Evolutionary conservation across 2,329 filamentous ascomycete species (phyloP), one percentile per base, ranked within the genome.

Genomic region (Cytospora chrysosperma): DNA sequence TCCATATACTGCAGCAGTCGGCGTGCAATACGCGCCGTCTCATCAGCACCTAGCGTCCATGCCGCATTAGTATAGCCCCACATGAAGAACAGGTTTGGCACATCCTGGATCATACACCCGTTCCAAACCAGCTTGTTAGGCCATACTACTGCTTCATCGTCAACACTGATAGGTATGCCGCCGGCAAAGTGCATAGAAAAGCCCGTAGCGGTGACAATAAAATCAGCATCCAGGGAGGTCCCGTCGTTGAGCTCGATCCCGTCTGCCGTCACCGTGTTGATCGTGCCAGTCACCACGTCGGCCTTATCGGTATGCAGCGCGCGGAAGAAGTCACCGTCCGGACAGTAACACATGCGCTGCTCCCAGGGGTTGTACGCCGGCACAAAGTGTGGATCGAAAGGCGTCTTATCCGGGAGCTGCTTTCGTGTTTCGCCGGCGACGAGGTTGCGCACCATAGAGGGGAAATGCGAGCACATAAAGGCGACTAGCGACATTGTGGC

Each of bases 191-290:
- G 72, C 51, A 89, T 72, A 59, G 81, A 81, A 2, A 89, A 77
- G 0, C 87, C 87, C 0, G 88, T 90, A 0, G 88, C 88, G 0
- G 86, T 88, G 59, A 90, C 77, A 67, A 90, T 87, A 62, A 85
- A 79, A 68, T 90, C 87, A 0, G 86, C 81, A 15, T 80, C 71
- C 0, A 89, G 70, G 0, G 66, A 75, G 68, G 75, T 69, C 3
- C 81, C 78, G 3, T 75, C 76, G 5, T 75, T 66, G 21, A 85
- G 77, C 54, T 73, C 69, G 5, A 88, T 77, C 30, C 76, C 75
- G 1, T 72, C 69, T 1, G 73, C 67, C 0, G 81, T 83, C 7
- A 83, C 75, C 0, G 71, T 76, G 37, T 76, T 73, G 67, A 87
- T 83, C 5, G 65, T 67, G 28, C 74, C 81, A 0, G 82, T 84